Base-by-base conservation (phyloP, 345 rosid genomes). In the Citrus sp. region DNA sequence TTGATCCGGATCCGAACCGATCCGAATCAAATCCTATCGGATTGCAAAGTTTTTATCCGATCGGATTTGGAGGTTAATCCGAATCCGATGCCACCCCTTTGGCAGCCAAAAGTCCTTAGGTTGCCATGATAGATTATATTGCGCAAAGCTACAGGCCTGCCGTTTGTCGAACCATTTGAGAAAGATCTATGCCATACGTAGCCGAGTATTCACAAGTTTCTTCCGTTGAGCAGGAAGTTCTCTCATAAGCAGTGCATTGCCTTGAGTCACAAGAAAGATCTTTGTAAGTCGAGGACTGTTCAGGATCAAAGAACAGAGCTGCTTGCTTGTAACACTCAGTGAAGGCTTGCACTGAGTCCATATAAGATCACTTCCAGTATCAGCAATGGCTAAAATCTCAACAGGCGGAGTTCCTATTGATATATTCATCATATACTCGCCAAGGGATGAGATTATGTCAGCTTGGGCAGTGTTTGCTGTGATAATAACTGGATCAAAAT, bases 321-420 rank as follows among this genome's bases (percentile, higher is more conserved):
- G 13, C 69, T 28, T 85, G 89, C 18, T 77, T 0, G 79, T 67
- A 87, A 77, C 92, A 91, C 0, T 78, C 38, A 0, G 22, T 0
- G 68, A 90, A 83, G 80, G 85, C 58, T 63, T 4, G 82, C 89
- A 84, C 68, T 80, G 89, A 4, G 80, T 76, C 89, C 89, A 82
- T 72, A 78, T 69, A 22, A 86, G 74, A 68, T 82, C 80, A 70
- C 85, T 82, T 7, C 79, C 84, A 0, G 82, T 80, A 69, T 78
- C 85, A 10, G 78, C 67, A 0, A 75, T 54, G 40, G 76, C 84
- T 4, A 76, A 3, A 12, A 82, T 27, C 30, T 69, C 25, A 4
- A 62, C 25, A 2, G 81, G 80, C 6, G 83, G 88, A 1, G 76
- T 68, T 18, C 88, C 88, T 7, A 85, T 66, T 1, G 86, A 66